Percentiles rank a stretch among this genome's conserved stretches.
Evolutionary conservation across 371 early-diverging fungal genomes (phyloP).

Genomic region (Massospora cicadina): DNA sequence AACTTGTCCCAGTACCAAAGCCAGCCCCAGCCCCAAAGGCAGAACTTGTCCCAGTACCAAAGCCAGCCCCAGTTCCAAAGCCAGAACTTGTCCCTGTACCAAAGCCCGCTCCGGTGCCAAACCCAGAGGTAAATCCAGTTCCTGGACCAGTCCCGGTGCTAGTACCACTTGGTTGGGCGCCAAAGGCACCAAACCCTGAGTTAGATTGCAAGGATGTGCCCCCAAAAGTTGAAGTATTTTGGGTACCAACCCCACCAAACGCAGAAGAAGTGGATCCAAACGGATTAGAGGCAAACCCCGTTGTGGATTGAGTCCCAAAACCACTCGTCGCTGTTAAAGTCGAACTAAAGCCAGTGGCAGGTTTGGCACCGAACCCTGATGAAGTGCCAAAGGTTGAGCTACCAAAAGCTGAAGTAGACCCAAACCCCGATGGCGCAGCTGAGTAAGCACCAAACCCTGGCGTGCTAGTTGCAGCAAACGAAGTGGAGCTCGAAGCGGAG

Average conservation of each 20-base stretch:
- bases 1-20: not conserved
- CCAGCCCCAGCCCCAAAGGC: not conserved
- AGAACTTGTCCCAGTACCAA: not conserved
- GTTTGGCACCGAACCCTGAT: not conserved
- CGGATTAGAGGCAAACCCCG: not conserved
- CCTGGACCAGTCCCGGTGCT: not conserved
- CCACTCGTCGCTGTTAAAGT: not conserved
- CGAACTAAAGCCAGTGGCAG: slow-evolving; percentile 4
- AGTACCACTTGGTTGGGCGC: too few species aligned
- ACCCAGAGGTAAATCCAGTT: not conserved
- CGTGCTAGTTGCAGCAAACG: not conserved
- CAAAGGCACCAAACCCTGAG: slow-evolving; percentile 5
- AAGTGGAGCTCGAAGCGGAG: not conserved
- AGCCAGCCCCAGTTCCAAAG: slow-evolving; percentile 4
- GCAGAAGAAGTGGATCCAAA: not conserved
- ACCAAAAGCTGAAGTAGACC: slow-evolving; percentile 1
- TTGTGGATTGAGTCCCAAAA: not conserved
- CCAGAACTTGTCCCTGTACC: not conserved
- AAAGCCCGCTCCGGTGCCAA: not conserved
- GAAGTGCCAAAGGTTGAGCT: slow-evolving; percentile 2
- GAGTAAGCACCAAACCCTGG: not conserved
- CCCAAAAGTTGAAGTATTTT: not conserved
- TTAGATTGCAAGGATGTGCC: not conserved
- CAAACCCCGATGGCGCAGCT: not conserved
- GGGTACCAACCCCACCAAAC: not conserved